Evolutionary conservation across 2,329 filamentous ascomycete species (phyloP).

Genomic region (Hypomyces rosellus): DNA sequence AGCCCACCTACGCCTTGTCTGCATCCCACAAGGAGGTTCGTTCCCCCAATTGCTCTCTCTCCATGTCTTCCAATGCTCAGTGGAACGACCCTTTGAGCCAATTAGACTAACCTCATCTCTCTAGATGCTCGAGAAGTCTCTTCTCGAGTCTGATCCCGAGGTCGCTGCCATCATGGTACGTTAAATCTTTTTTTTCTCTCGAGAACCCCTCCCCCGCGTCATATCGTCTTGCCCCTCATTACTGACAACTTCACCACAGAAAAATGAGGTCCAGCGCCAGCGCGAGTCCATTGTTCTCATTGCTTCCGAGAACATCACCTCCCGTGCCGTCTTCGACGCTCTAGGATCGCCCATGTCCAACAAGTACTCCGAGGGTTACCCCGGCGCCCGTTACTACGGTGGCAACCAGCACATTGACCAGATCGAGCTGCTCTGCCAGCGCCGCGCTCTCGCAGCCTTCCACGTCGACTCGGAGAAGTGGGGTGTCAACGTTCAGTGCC

Average conservation of each 20-base stretch:
- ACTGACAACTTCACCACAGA: slow-evolving; percentile 41
- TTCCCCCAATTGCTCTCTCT: slow-evolving; percentile 14
- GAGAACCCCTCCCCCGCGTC: not conserved
- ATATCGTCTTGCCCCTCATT: not conserved
- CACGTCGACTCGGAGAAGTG: slow-evolving; percentile 80
- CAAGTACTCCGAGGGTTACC: slow-evolving; percentile 99
- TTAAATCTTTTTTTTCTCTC: slow-evolving; percentile 13
- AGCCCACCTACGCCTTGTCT: slow-evolving; percentile 46
- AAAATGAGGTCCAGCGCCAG: slow-evolving; percentile 92
- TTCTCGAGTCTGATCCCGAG: slow-evolving; percentile 87
- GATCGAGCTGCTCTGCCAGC: slow-evolving; percentile 92
- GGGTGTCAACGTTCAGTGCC: slow-evolving; percentile 97
- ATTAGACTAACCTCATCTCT: slow-evolving; percentile 5
- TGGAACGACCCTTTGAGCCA: slow-evolving; percentile 8
- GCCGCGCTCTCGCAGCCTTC: slow-evolving; percentile 87
- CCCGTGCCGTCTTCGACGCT: slow-evolving; percentile 94
- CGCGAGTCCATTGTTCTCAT: slow-evolving; percentile 98
- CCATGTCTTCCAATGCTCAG: not conserved
- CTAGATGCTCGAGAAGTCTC: slow-evolving; percentile 91
- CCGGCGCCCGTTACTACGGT: slow-evolving; percentile 96
- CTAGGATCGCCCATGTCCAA: slow-evolving; percentile 93
- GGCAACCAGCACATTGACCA: slow-evolving; percentile 98
- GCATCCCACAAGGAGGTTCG: slow-evolving; percentile 49
- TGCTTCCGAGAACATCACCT: slow-evolving; percentile 98
- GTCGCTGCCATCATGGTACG: slow-evolving; percentile 94